These are phyloP conservation scores for Neoarthrinium moseri DNA, from an alignment of 2,329 filamentous ascomycete species.

Conservation along the genomic window DNA sequence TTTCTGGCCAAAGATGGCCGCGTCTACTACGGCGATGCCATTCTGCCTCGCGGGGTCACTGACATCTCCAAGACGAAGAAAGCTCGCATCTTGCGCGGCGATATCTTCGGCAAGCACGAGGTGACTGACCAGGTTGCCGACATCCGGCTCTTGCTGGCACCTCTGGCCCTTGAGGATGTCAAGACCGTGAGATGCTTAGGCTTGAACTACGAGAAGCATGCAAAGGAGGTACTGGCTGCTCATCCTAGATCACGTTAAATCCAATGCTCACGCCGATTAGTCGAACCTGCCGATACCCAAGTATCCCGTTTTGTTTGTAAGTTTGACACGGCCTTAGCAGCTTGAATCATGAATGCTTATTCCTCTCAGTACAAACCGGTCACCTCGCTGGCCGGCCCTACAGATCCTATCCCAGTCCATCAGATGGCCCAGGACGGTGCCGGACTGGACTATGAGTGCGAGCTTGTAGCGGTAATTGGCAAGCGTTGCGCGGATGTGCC, in stretches of 20 bases:
- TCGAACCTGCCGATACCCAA: conserved; percentile 67
- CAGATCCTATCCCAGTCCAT: conserved; percentile 65
- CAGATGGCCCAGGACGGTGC: conserved; percentile 61
- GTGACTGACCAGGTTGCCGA: conserved; percentile 62
- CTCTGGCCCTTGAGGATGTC: conserved; percentile 61
- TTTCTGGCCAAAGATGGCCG: conserved; percentile 71
- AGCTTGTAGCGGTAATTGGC: conserved; percentile 72
- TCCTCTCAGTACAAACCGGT: conserved; percentile 59
- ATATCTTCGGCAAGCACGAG: conserved; percentile 63
- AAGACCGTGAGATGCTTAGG: conserved; percentile 68
- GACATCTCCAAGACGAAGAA: conserved; percentile 61
- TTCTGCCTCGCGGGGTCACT: conserved; percentile 58
- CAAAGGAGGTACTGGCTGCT: conserved; percentile 53
- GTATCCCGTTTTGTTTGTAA: conserved; percentile 69
- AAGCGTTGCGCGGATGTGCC: conserved; percentile 64
- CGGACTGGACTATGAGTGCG: conserved; percentile 79
- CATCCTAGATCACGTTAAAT: conserved; percentile 5
- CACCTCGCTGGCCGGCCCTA: conserved; percentile 64
- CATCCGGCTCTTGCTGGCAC: conserved; percentile 58
- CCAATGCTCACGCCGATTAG: conserved; percentile 23
- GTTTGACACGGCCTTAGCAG: conserved; percentile 16
- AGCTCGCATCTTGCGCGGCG: conserved; percentile 62
- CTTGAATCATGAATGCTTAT: neutral
- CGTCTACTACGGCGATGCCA: conserved; percentile 72
- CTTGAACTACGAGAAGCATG: conserved; percentile 71